phyloP scores from a whole-genome alignment of 2,329 filamentous ascomycete genomes.

The Penicillium janthinellum region DNA sequence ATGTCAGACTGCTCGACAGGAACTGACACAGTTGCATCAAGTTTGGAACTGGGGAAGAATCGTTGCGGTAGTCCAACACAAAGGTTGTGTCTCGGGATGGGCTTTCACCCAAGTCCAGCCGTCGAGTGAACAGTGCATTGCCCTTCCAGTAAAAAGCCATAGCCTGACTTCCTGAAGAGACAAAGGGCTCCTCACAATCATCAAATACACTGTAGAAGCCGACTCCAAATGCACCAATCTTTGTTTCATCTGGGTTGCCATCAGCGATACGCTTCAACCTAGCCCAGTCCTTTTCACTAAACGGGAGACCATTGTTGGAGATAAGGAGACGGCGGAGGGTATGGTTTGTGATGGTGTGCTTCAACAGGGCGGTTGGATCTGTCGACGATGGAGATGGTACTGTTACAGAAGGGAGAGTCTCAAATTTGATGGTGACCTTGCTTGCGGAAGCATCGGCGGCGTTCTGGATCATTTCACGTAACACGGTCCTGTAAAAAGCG shows the following conservation, averaged over 20 bases:
- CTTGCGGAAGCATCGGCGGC: constrained; percentile 95
- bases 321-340: constrained; percentile 86
- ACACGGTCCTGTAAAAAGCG: constrained; percentile 52
- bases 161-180: constrained; percentile 86
- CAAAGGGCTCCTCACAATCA: constrained; percentile 96
- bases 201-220: constrained; percentile 99
- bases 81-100: constrained; percentile 79
- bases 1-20: constrained; percentile 90
- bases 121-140: constrained; percentile 93
- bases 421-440: constrained; percentile 86
- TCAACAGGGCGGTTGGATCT: constrained; percentile 71
- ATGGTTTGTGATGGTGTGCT: constrained; percentile 81
- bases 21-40: constrained; percentile 88
- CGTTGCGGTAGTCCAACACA: constrained; percentile 89
- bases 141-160: constrained; percentile 99
- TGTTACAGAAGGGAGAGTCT: constrained; percentile 80
- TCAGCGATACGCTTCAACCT: constrained; percentile 96
- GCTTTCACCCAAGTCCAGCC: constrained; percentile 70
- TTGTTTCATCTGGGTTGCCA: constrained; percentile 97
- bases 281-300: constrained; percentile 88
- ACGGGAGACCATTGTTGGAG: constrained; percentile 86
- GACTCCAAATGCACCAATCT: constrained; percentile 97
- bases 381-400: constrained; percentile 69
- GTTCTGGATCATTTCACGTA: constrained; percentile 95
- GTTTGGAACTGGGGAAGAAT: constrained; percentile 81